phyloP scores from a whole-genome alignment of 805 yeast species.

The Ogataea parapolymorpha region DNA sequence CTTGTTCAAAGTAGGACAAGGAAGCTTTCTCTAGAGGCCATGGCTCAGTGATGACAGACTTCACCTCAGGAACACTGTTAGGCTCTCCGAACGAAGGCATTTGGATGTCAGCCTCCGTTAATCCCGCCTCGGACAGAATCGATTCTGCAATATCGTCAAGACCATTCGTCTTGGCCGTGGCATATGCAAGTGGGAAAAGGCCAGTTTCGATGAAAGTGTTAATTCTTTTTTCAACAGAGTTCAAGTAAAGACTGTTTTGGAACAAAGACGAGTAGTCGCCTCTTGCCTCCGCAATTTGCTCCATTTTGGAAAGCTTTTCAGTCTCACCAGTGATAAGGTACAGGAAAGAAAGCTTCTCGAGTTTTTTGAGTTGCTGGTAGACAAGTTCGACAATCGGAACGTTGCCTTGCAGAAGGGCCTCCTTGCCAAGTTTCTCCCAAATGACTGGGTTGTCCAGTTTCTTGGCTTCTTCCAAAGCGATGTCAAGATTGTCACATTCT shows the following conservation, averaged over 20 bases:
- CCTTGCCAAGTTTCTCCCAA: conserved; percentile 83
- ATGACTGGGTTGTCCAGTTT: conserved; percentile 60
- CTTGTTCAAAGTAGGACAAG: conserved; percentile 80
- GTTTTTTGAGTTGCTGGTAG: conserved; percentile 79
- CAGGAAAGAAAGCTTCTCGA: conserved; percentile 87
- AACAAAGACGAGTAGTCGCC: conserved; percentile 76
- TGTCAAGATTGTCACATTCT: conserved; percentile 84
- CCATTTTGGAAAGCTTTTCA: conserved; percentile 77
- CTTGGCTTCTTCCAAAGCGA: conserved; percentile 87
- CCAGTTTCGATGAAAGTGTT: conserved; percentile 74
- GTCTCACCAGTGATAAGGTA: conserved; percentile 82
- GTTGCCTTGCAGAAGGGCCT: conserved; percentile 89
- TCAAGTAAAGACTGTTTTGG: conserved; percentile 76
- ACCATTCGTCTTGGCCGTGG: conserved; percentile 86
- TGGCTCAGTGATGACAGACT: conserved; percentile 42
- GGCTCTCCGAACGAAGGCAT: conserved; percentile 36
- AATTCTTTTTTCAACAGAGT: conserved; percentile 72
- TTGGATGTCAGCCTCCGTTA: conserved; percentile 58
- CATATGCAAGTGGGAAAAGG: conserved; percentile 83
- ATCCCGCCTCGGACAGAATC: conserved; percentile 67
- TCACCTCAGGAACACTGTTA: conserved; percentile 46
- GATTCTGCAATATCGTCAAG: conserved; percentile 69
- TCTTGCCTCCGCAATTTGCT: conserved; percentile 83
- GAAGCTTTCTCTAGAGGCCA: conserved; percentile 84
- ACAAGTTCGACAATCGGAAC: conserved; percentile 79